A percentile compares a stretch with the other conserved stretches of the same genome.
phyloP scores from a whole-genome alignment of 495 filamentous ascomycete genomes.

The Aspergillus taichungensis region DNA sequence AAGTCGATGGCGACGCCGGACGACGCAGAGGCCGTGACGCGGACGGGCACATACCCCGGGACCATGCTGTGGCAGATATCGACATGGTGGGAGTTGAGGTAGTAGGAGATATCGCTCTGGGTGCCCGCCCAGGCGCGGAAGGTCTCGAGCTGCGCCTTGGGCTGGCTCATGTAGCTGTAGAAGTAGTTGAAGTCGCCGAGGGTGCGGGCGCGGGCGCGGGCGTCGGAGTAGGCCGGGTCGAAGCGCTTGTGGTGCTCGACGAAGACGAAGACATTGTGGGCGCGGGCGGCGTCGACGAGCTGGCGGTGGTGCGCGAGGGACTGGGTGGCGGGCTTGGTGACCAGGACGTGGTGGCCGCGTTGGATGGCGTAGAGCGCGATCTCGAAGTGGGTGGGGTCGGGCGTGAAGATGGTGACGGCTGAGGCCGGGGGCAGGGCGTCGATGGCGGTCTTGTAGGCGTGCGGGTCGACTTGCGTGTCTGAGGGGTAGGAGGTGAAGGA shows the following conservation, averaged over 20 bases:
- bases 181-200: conserved; percentile 97
- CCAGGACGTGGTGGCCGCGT: conserved; percentile 76
- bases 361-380: conserved; percentile 91
- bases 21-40: conserved; percentile 68
- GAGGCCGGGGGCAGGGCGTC: conserved; percentile 74
- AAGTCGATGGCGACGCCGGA: conserved; percentile 62
- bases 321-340: conserved; percentile 94
- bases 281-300: conserved; percentile 61
- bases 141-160: conserved; percentile 84
- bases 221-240: conserved; percentile 87
- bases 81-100: conserved; percentile 88
- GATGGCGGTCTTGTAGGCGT: conserved; percentile 85
- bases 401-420: conserved; percentile 95
- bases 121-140: conserved; percentile 94
- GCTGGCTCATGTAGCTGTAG: conserved; percentile 94
- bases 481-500: conserved; percentile 75
- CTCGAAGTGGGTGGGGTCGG: conserved; percentile 88
- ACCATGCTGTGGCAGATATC: conserved; percentile 91
- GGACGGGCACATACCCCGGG: conserved; percentile 64
- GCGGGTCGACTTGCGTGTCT: conserved; percentile 60
- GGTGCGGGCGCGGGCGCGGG: conserved; percentile 56
- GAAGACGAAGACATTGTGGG: conserved; percentile 80
- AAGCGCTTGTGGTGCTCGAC: conserved; percentile 96
- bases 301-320: conserved; percentile 67
- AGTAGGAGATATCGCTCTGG: conserved; percentile 90